Evolutionary conservation across 129 eudicot species (phyloP), one percentile per base, ranked within the genome.

Genomic region (Artemisia tridentata): DNA sequence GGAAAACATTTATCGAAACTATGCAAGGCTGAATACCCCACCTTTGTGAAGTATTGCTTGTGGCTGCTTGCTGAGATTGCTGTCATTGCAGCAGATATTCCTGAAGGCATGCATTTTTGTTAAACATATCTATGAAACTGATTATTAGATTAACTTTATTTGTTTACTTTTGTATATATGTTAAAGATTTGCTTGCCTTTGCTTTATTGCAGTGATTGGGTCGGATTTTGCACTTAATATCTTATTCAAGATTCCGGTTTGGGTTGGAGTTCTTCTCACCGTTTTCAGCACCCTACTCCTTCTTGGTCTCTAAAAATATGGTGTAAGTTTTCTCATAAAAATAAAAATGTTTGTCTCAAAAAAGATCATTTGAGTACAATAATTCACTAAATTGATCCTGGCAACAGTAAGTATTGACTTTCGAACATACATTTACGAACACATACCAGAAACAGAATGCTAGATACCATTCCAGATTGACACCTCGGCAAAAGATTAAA

Each of bases 51-150:
- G 74, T 88, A 88, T 55, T 86, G 93, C 57, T 67, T 91, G 6
- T 91, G 97, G 97, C 17, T 88, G 34, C 80, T 91, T 38, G 97
- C 97, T 27, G 97, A 91, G 71, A 14, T 88, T 73, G 90, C 96
- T 6, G 97, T 91, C 74, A 91, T 91, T 52, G 92, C 97, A 7
- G 97, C 97, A 0, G 97, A 91, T 69, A 88, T 91, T 62, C 98
- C 98, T 21, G 96, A 92, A 89, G 97, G 97, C 74, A 79, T 10
- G 17, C 10, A 7, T 34, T 34, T 7, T 34, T 34, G 43, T 38
- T 1, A 38, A 38, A 38, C 2, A 7, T 7, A 38, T 38, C 45
- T 7, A 38, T 7, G 11, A 38, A 38, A 38, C 45, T 38, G 45
- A 38, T 38, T 38, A 38, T 38, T 34, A 5, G 8, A 6, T 5